A percentile compares a stretch with the other conserved stretches of the same genome.
Conservation (phyloP, 148 eudicot species). For the Mesembryanthemum crystallinum region DNA sequence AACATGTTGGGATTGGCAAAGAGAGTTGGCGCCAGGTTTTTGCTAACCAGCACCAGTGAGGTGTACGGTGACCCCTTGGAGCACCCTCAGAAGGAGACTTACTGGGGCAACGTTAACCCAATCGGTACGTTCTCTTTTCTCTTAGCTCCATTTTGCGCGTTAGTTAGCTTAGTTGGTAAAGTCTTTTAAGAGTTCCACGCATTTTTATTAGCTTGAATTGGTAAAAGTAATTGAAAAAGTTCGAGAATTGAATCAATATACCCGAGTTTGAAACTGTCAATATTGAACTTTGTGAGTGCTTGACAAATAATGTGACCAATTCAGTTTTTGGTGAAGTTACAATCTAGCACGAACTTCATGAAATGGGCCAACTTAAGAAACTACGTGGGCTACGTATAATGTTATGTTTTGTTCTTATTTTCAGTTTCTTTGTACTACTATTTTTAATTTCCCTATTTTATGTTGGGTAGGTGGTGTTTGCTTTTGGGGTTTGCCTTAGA, state of each 20-base stretch:
- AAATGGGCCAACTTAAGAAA: conserved; percentile 17
- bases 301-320: neutral
- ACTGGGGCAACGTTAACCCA: conserved; percentile 99
- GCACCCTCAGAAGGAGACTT: conserved; percentile 93
- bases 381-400: conserved; percentile 21
- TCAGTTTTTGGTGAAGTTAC: too few relatives aligned
- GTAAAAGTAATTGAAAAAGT: too few relatives aligned
- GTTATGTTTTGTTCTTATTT: neutral
- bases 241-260: too few relatives aligned
- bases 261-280: too few relatives aligned
- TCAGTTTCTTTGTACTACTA: neutral
- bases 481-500: conserved; percentile 16
- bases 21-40: conserved; percentile 87
- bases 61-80: conserved; percentile 98
- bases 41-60: conserved; percentile 97
- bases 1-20: conserved; percentile 97
- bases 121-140: conserved; percentile 50
- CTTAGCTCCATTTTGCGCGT: neutral
- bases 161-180: neutral
- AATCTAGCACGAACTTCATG: neutral
- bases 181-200: neutral
- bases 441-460: conserved; percentile 10
- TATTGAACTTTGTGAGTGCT: too few relatives aligned
- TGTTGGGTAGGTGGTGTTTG: conserved; percentile 11
- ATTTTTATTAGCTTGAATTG: too few relatives aligned